Evolutionary conservation across 371 early-diverging fungal genomes (phyloP), one percentile per base, ranked within the genome.

Genomic region (Lichtheimia ornata): DNA sequence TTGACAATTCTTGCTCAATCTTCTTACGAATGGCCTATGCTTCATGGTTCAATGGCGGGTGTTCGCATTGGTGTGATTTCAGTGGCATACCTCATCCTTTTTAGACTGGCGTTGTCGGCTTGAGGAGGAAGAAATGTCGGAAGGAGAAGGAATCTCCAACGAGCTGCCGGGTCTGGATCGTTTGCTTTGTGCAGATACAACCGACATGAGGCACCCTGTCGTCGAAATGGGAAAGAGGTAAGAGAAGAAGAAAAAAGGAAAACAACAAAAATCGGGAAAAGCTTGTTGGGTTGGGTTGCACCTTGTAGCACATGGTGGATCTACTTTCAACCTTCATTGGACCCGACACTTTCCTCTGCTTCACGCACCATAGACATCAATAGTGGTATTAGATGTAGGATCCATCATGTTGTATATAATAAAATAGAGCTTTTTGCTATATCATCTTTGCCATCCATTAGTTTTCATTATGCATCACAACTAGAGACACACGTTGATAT

Each of bases 1-100:
- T 85, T 61, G 80, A 86, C 30, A 88, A 76, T 61, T 86, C 89
- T 25, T 82, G 79, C 63, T 88, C 89, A 47, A 87, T 81, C 73
- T 85, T 87, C 63, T 87, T 86, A 40, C 89, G 85, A 64, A 88
- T 88, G 35, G 83, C 84, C 88, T 88, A 41, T 35, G 52, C 41
- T 49, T 13, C 35, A 51, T 11, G 4, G 17, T 54, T 54, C 41
- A 54, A 41, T 54, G 12, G 5, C 4, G 18, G 11, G 12, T 27
- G 28, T 49, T 14, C 15, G 18, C 25, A 44, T 49, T 25, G 35
- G 11, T 51, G 35, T 30, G n/a, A 27, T 56, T 45, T 58, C 5
- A 35, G 35, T 18, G 0, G 5, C n/a, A 20, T 71, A 71, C 79
- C 67, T 79, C 79, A 55, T 79, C 79, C 64, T 69, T 69, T 55